Evolutionary conservation across 768 basidiomycete species (phyloP).

Genomic region (Lentinus brumalis): DNA sequence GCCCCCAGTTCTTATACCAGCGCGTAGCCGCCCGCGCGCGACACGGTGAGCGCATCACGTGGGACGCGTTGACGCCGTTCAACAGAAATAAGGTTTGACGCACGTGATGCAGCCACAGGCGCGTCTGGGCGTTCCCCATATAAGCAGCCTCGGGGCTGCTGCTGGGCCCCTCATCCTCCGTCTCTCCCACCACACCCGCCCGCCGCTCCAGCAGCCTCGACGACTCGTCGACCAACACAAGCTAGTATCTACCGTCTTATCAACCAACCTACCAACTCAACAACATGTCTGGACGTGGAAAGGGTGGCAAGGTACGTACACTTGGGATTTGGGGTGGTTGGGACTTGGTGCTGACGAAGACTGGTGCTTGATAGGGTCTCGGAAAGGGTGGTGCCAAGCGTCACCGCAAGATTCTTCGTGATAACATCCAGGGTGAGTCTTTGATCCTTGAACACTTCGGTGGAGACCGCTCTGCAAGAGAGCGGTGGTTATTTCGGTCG

Average conservation of each 20-base stretch:
- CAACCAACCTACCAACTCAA: slow-evolving; percentile 6
- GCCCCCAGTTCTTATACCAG: slow-evolving; percentile 23
- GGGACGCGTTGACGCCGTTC: slow-evolving; percentile 25
- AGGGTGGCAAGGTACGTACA: slow-evolving; percentile 66
- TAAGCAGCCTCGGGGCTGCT: background rate
- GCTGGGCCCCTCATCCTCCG: slow-evolving; percentile 1
- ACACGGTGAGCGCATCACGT: slow-evolving; percentile 23
- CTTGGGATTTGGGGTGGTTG: background rate
- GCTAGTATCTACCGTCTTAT: slow-evolving; percentile 7
- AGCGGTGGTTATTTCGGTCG: background rate
- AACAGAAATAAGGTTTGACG: slow-evolving; percentile 28
- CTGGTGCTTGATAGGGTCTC: slow-evolving; percentile 50
- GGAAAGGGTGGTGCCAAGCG: slow-evolving; percentile 82
- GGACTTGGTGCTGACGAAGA: background rate
- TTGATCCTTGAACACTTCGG: too few species aligned
- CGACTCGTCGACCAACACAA: slow-evolving; percentile 7
- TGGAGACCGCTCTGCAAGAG: too few species aligned
- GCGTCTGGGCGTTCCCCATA: slow-evolving; percentile 10
- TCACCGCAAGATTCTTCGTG: slow-evolving; percentile 79
- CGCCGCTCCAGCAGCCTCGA: slow-evolving; percentile 5
- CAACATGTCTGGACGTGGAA: slow-evolving; percentile 77
- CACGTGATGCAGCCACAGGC: slow-evolving; percentile 20
- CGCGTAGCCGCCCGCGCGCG: slow-evolving; percentile 11
- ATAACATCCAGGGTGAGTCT: slow-evolving; percentile 73
- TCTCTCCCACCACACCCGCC: slow-evolving; percentile 1